These are phyloP conservation scores for Acanthamoeba rhysodes DNA, from an alignment of 208 protist species.

Conservation along the genomic window DNA sequence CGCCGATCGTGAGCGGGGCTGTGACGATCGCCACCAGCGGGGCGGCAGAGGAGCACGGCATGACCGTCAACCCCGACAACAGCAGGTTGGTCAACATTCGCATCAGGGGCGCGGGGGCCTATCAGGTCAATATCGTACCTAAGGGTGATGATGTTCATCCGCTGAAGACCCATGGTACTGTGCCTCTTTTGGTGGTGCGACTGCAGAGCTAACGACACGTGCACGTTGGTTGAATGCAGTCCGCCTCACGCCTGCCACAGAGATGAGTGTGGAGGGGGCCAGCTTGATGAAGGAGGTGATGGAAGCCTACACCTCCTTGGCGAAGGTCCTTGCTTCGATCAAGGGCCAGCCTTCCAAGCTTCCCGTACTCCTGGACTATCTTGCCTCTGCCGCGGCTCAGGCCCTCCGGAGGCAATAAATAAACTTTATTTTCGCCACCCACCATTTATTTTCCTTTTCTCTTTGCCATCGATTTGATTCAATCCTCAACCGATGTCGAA, in stretches of 20 bases:
- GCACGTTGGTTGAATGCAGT: no score
- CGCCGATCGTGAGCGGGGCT: no score
- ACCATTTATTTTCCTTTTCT: background rate
- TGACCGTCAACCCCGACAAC: background rate
- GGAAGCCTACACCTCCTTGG: background rate
- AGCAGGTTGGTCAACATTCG: background rate
- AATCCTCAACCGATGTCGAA: background rate
- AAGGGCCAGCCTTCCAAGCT: no score
- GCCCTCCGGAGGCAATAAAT: no score
- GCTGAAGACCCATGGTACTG: no score
- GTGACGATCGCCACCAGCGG: background rate
- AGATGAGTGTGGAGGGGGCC: background rate
- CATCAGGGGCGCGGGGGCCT: background rate
- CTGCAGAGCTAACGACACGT: no score
- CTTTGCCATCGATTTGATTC: background rate
- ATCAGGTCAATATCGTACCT: background rate
- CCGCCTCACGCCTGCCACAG: no score
- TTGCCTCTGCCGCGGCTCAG: no score
- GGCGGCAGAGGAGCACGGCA: background rate
- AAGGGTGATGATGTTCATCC: background rate
- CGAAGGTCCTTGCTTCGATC: background rate
- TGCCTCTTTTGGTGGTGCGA: no score
- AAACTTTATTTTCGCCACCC: no score
- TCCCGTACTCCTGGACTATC: no score
- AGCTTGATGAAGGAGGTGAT: background rate